Conservation (phyloP, 805 yeast species). For the Saccharomycopsis oosterbeekiorum region DNA sequence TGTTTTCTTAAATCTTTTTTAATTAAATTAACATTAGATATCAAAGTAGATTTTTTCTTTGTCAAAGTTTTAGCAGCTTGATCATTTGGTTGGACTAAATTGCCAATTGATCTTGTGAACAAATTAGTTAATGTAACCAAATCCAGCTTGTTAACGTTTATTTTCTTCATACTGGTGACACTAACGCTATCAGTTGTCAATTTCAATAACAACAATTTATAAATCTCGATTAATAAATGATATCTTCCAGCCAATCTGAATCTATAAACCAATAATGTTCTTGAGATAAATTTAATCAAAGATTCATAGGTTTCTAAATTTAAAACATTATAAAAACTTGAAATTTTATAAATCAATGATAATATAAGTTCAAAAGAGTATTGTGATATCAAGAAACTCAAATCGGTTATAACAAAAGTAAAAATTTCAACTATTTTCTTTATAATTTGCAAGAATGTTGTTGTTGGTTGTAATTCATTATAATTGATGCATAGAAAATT, state of each 20-base stretch:
- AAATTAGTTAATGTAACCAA: constrained; percentile 33
- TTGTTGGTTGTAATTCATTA: not conserved
- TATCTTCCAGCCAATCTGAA: constrained; percentile 61
- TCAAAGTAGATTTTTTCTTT: constrained; percentile 32
- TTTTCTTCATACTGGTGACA: not conserved
- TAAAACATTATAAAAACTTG: not conserved
- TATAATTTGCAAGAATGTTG: not conserved
- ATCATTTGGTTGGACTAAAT: constrained; percentile 63
- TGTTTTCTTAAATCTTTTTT: constrained; percentile 57
- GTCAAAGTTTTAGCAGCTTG: constrained; percentile 25
- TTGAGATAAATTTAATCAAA: constrained; percentile 44
- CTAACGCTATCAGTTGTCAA: not conserved
- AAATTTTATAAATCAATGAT: not conserved
- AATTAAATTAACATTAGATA: constrained; percentile 43
- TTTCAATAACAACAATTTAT: constrained; percentile 37
- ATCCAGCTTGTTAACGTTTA: not conserved
- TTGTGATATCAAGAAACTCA: constrained; percentile 7
- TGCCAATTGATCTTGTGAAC: constrained; percentile 48
- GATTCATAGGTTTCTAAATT: constrained; percentile 3
- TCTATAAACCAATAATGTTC: constrained; percentile 57
- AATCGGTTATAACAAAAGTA: constrained; percentile 3
- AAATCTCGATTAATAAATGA: constrained; percentile 46
- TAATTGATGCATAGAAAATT: not conserved
- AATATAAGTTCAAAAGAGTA: constrained; percentile 14
- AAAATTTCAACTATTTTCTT: not conserved